Conservation (phyloP, 148 eudicot species). For the Amaranthus palmeri region DNA sequence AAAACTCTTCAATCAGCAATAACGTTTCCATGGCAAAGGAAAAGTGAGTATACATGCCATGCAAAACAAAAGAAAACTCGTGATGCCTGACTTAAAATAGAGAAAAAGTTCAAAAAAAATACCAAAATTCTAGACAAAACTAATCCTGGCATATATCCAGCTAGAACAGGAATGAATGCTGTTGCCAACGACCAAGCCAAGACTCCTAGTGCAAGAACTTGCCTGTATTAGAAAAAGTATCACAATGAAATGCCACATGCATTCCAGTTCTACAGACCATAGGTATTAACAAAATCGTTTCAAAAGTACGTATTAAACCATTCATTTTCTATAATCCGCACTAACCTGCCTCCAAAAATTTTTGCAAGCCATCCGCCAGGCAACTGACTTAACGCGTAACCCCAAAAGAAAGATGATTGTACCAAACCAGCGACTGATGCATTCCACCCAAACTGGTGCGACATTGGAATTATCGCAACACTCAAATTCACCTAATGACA, state of each 20-base stretch:
- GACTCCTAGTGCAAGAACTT: conserved; percentile 82
- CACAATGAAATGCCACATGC: neutral
- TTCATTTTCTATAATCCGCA: conserved; percentile 3
- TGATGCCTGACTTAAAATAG: neutral
- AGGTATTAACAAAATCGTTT: no score
- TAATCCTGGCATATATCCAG: conserved; percentile 93
- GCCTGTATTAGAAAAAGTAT: conserved; percentile 44
- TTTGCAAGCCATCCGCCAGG: conserved; percentile 99
- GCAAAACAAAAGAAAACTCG: no score
- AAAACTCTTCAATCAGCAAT: neutral
- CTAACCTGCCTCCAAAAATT: conserved; percentile 95
- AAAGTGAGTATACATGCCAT: neutral
- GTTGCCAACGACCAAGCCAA: conserved; percentile 94
- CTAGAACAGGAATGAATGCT: conserved; percentile 78
- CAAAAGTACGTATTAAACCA: neutral
- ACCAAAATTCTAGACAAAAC: conserved; percentile 84
- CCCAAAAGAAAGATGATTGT: conserved; percentile 99
- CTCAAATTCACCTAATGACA: conserved; percentile 83
- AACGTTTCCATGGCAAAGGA: neutral
- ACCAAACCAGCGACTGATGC: conserved; percentile 91
- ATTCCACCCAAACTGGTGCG: conserved; percentile 97
- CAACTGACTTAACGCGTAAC: conserved; percentile 93
- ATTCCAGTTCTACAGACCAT: neutral
- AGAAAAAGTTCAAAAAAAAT: conserved; percentile 19
- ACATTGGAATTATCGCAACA: conserved; percentile 97